Evolutionary conservation across 2,329 filamentous ascomycete genomes (phyloP), one percentile per base, ranked within the genome.

Genomic region (Grosmannia penicillata): DNA sequence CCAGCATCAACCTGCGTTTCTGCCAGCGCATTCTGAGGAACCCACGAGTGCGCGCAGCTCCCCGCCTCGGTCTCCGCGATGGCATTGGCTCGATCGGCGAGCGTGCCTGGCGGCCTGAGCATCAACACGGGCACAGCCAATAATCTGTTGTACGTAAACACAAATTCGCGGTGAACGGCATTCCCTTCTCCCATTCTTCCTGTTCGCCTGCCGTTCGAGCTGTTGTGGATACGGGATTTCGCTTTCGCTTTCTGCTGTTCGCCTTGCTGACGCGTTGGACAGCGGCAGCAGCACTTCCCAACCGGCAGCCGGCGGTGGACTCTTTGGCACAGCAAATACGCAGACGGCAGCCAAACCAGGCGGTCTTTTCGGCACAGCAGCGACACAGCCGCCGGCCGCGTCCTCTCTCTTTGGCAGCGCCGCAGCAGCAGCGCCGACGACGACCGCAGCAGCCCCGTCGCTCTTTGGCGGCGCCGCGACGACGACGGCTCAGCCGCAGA

Each of bases 121-220:
- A 77, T 78, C 57, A 78, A 78, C 57, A 76, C 72, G 15, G 67
- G 65, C 46, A 62, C 69, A 41, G 73, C 73, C 45, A 77, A n/a
- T n/a, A n/a, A 75, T 54, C 55, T 65, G 44, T 67, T 68, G 68
- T 71, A 49, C 54, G 66, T 40, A 8, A 25, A 11, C 24, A 8
- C 24, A 8, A 11, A 11, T 25, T 7, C 11, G 24, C 7, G 24
- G 24, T 25, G 24, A n/a, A n/a, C n/a, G n/a, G n/a, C n/a, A n/a
- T n/a, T n/a, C n/a, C n/a, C n/a, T n/a, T n/a, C n/a, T n/a, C n/a
- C n/a, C n/a, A n/a, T n/a, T n/a, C n/a, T n/a, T n/a, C n/a, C n/a
- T n/a, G n/a, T n/a, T n/a, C n/a, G n/a, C n/a, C n/a, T n/a, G n/a
- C n/a, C n/a, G n/a, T n/a, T n/a, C n/a, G n/a, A n/a, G n/a, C n/a